phyloP scores from a whole-genome alignment of 2,329 filamentous ascomycete genomes.

The Mollisia scopiformis region DNA sequence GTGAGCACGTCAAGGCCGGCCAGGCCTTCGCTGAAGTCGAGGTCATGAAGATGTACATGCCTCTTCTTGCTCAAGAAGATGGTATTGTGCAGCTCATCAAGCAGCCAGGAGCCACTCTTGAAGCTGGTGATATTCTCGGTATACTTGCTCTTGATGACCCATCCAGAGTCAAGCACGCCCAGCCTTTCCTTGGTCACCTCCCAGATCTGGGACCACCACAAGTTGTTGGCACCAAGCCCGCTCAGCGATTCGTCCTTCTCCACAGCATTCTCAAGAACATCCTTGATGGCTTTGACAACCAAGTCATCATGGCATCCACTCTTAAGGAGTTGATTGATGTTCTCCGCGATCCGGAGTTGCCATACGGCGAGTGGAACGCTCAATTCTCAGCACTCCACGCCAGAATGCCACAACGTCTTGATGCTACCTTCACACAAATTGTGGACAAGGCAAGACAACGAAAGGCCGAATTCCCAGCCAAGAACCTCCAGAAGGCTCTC shows the following conservation, averaged over 20 bases:
- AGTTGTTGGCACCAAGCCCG: slow-evolving; percentile 86
- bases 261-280: slow-evolving; percentile 84
- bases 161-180: slow-evolving; percentile 92
- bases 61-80: slow-evolving; percentile 90
- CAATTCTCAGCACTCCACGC: slow-evolving; percentile 97
- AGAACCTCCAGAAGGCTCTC: slow-evolving; percentile 81
- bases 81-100: slow-evolving; percentile 98
- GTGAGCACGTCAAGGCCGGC: slow-evolving; percentile 87
- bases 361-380: slow-evolving; percentile 94
- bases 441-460: slow-evolving; percentile 82
- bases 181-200: slow-evolving; percentile 89
- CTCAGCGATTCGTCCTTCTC: slow-evolving; percentile 81
- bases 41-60: slow-evolving; percentile 99
- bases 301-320: slow-evolving; percentile 88
- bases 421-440: slow-evolving; percentile 78
- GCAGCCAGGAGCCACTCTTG: slow-evolving; percentile 95
- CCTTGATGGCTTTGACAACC: slow-evolving; percentile 92
- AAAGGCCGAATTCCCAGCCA: slow-evolving; percentile 87
- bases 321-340: slow-evolving; percentile 90
- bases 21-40: slow-evolving; percentile 96
- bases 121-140: slow-evolving; percentile 97
- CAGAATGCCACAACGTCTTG: slow-evolving; percentile 94
- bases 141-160: slow-evolving; percentile 95
- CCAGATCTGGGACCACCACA: slow-evolving; percentile 85
- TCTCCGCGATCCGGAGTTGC: slow-evolving; percentile 84